Evolutionary conservation across 2,329 filamentous ascomycete species (phyloP).

Genomic region (Xylariaceae sp.): DNA sequence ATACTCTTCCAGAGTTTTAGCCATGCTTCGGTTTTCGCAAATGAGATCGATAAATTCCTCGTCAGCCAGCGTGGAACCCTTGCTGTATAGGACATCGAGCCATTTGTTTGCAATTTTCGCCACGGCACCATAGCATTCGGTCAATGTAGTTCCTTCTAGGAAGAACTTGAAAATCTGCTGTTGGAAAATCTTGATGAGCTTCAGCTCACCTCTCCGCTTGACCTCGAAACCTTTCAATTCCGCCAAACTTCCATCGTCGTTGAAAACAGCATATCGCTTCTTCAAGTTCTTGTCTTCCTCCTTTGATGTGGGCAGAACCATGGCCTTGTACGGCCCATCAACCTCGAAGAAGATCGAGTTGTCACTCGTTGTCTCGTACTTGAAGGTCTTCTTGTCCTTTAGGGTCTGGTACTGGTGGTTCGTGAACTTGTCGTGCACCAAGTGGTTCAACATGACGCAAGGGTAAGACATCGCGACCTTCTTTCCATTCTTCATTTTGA

Average conservation of each 20-base stretch:
- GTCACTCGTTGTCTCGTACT: slow-evolving; percentile 95
- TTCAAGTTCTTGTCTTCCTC: slow-evolving; percentile 99
- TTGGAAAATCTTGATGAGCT: slow-evolving; percentile 99
- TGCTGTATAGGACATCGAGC: slow-evolving; percentile 89
- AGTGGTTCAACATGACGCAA: slow-evolving; percentile 97
- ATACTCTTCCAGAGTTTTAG: slow-evolving; percentile 94
- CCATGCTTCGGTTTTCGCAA: slow-evolving; percentile 98
- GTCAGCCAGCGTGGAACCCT: slow-evolving; percentile 83
- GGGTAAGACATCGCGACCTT: slow-evolving; percentile 96
- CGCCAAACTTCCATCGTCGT: slow-evolving; percentile 90
- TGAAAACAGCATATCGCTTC: slow-evolving; percentile 98
- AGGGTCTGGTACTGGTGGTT: slow-evolving; percentile 97
- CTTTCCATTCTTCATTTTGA: slow-evolving; percentile 93
- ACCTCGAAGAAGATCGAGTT: slow-evolving; percentile 99
- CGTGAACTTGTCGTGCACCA: slow-evolving; percentile 90
- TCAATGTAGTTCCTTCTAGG: slow-evolving; percentile 78
- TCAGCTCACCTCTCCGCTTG: slow-evolving; percentile 93
- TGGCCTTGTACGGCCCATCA: slow-evolving; percentile 93
- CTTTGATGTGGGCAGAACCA: slow-evolving; percentile 95
- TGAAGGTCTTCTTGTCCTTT: slow-evolving; percentile 70
- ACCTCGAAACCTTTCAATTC: slow-evolving; percentile 97
- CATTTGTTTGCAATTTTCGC: slow-evolving; percentile 93
- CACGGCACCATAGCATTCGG: slow-evolving; percentile 85
- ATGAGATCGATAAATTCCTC: slow-evolving; percentile 99
- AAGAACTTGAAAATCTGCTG: slow-evolving; percentile 99